These are phyloP conservation scores for Dipodascus albidus DNA, from an alignment of 805 yeast genomes.

Conservation along the genomic window DNA sequence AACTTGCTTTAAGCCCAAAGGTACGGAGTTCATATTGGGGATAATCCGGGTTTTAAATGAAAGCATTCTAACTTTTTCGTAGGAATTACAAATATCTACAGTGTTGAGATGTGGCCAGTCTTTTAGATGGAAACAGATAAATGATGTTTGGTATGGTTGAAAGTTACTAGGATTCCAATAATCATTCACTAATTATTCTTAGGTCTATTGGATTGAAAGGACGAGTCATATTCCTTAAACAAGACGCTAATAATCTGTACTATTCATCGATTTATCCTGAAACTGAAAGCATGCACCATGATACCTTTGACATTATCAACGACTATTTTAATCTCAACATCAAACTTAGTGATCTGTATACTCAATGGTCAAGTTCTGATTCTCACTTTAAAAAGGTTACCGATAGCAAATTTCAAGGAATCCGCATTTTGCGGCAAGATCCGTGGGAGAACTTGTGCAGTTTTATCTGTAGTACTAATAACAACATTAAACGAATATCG, in stretches of 20 bases:
- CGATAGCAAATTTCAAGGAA: slow-evolving; percentile 40
- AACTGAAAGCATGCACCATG: slow-evolving; percentile 1
- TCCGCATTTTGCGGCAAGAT: slow-evolving; percentile 80
- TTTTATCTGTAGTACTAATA: slow-evolving; percentile 92
- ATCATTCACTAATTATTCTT: neutral
- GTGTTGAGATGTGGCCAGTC: slow-evolving; percentile 82
- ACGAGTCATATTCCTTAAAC: slow-evolving; percentile 53
- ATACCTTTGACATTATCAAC: slow-evolving; percentile 32
- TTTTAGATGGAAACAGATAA: slow-evolving; percentile 61
- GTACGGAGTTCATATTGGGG: slow-evolving; percentile 12
- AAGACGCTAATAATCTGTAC: slow-evolving; percentile 39
- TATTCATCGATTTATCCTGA: slow-evolving; percentile 33
- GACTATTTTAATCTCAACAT: slow-evolving; percentile 66
- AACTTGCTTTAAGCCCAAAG: slow-evolving; percentile 7
- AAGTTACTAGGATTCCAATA: neutral
- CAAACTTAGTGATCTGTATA: slow-evolving; percentile 41
- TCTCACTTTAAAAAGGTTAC: slow-evolving; percentile 31
- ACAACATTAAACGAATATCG: slow-evolving; percentile 86
- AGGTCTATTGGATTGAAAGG: slow-evolving; percentile 36
- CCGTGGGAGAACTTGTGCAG: slow-evolving; percentile 94
- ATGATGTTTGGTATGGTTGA: slow-evolving; percentile 35
- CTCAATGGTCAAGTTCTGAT: slow-evolving; percentile 52
- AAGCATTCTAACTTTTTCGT: neutral
- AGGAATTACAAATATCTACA: slow-evolving; percentile 37
- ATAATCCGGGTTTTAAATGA: neutral